Percentiles rank a stretch among this genome's conserved stretches.
phyloP scores from a whole-genome alignment of 306 rosid genomes.

The Carpinus fangiana region DNA sequence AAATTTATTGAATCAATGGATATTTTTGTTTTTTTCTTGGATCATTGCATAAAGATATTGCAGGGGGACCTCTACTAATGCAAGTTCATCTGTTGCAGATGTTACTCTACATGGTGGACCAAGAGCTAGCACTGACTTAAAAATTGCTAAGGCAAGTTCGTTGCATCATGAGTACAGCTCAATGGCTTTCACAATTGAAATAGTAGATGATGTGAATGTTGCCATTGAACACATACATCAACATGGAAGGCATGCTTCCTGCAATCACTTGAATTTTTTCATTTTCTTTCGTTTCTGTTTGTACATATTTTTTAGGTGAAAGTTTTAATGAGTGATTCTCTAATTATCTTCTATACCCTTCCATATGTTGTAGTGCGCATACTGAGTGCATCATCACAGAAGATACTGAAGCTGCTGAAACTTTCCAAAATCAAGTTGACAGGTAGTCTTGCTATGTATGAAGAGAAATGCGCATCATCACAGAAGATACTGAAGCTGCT shows the following conservation, averaged over 20 bases:
- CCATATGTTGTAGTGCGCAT: conserved; percentile 58
- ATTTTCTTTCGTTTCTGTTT: conserved; percentile 3
- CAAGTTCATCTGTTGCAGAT: conserved; percentile 49
- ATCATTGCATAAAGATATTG: neutral
- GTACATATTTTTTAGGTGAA: neutral
- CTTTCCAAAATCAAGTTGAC: conserved; percentile 67
- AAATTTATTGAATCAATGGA: neutral
- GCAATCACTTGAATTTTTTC: neutral
- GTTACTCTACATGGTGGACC: conserved; percentile 78
- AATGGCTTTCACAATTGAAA: conserved; percentile 76
- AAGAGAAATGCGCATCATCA: too few species aligned
- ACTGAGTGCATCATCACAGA: conserved; percentile 80
- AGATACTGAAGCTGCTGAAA: conserved; percentile 65
- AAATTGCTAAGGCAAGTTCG: conserved; percentile 46
- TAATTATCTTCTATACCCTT: conserved; percentile 5
- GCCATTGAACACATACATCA: conserved; percentile 77
- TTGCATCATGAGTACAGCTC: conserved; percentile 78
- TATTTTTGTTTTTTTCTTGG: neutral
- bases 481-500: conserved; percentile 72
- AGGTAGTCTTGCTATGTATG: conserved; percentile 40
- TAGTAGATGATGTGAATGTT: conserved; percentile 70
- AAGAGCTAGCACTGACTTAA: conserved; percentile 55
- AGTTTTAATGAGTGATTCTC: neutral
- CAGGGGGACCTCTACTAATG: neutral
- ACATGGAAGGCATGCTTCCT: conserved; percentile 64